These are phyloP conservation scores for Purshia tridentata DNA, from an alignment of 306 rosid genomes.

Conservation along the genomic window DNA sequence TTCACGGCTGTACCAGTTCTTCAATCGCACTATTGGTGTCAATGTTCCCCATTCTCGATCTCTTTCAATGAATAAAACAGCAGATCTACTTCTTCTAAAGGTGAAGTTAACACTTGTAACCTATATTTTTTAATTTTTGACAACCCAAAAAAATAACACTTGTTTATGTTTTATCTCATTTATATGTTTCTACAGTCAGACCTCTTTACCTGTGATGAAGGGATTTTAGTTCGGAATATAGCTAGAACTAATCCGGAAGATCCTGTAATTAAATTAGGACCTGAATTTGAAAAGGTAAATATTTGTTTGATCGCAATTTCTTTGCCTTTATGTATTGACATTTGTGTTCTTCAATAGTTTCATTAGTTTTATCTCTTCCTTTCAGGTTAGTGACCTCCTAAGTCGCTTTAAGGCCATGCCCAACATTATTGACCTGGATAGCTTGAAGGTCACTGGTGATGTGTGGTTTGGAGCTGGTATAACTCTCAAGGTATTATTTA, in stretches of 20 bases:
- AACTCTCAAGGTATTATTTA: conserved; percentile 54
- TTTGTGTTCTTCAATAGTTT: conserved; percentile 1
- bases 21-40: conserved; percentile 52
- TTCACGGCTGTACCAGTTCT: conserved; percentile 43
- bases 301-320: conserved; percentile 12
- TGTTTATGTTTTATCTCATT: conserved; percentile 10
- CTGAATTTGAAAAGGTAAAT: conserved; percentile 70
- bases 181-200: conserved; percentile 59
- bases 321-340: background rate
- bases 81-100: conserved; percentile 66
- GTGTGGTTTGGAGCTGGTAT: conserved; percentile 74
- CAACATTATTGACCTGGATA: conserved; percentile 55
- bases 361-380: conserved; percentile 31
- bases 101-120: conserved; percentile 29
- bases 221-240: conserved; percentile 56
- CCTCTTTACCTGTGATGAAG: conserved; percentile 49
- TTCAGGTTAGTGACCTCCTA: conserved; percentile 55
- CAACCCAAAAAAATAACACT: background rate
- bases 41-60: conserved; percentile 54
- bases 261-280: conserved; percentile 68
- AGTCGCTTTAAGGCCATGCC: conserved; percentile 71
- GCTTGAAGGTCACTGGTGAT: conserved; percentile 70
- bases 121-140: background rate
- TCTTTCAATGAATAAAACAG: conserved; percentile 51
- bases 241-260: conserved; percentile 55